A percentile compares a stretch with the other conserved stretches of the same genome.
Conservation (phyloP, 306 rosid species). For the Begonia loranthoides region DNA sequence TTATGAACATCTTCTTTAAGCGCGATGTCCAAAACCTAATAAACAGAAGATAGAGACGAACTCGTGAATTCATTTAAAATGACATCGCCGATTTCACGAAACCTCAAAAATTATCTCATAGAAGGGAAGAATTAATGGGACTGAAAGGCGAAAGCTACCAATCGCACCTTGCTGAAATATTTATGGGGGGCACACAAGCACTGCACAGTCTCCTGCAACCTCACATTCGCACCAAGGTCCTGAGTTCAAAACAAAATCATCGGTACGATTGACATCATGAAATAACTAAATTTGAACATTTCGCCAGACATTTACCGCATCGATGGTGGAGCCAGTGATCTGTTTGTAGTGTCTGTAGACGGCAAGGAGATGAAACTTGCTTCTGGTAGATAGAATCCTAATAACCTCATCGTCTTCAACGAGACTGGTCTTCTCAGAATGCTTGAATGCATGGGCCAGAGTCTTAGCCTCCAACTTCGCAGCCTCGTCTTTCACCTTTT, state of each 20-base stretch:
- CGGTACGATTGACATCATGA: too few species aligned
- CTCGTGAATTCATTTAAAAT: too few species aligned
- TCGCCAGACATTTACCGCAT: constrained; percentile 39
- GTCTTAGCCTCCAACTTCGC: constrained; percentile 62
- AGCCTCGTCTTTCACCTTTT: constrained; percentile 35
- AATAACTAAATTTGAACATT: not conserved
- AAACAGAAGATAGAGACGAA: not conserved
- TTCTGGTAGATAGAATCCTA: constrained; percentile 60
- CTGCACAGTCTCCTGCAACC: constrained; percentile 50
- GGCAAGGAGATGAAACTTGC: constrained; percentile 56
- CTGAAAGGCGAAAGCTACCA: too few species aligned
- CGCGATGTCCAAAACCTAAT: constrained; percentile 46
- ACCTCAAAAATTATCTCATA: not conserved
- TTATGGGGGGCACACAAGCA: constrained; percentile 57
- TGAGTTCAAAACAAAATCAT: constrained; percentile 10
- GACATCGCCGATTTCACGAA: not conserved
- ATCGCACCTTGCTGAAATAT: constrained; percentile 54
- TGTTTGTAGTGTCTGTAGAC: constrained; percentile 55
- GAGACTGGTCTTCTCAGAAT: constrained; percentile 27
- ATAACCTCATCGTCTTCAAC: constrained; percentile 60
- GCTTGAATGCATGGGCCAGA: constrained; percentile 38
- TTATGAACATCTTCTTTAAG: constrained; percentile 46
- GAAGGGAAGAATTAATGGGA: not conserved
- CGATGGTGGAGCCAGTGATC: constrained; percentile 37
- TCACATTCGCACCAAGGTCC: constrained; percentile 46